These are phyloP conservation scores for Stropharia rugosoannulata DNA, from an alignment of 768 basidiomycete species.

Conservation along the genomic window DNA sequence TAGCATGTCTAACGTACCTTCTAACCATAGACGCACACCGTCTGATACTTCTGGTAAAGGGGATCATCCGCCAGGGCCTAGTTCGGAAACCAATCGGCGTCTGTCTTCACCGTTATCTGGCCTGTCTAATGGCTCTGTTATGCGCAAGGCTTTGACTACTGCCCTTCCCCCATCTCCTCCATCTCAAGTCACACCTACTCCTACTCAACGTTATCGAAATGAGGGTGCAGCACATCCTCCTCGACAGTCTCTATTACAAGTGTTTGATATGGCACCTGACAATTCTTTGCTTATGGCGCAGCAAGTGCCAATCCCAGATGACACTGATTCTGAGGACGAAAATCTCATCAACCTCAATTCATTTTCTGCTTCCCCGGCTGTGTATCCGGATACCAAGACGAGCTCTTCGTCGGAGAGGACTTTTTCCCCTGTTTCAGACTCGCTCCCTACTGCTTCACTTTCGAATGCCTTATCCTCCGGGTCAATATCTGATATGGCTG, in stretches of 20 bases:
- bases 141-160: conserved; percentile 39
- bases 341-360: conserved; percentile 64
- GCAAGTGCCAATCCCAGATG: conserved; percentile 72
- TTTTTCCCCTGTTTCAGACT: conserved; percentile 55
- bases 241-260: conserved; percentile 45
- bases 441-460: conserved; percentile 44
- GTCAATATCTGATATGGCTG: conserved; percentile 35
- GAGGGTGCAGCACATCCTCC: conserved; percentile 32
- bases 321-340: conserved; percentile 68
- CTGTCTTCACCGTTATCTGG: conserved; percentile 50
- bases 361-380: conserved; percentile 69
- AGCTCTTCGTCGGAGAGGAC: conserved; percentile 41
- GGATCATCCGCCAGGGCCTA: conserved; percentile 36
- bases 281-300: conserved; percentile 71
- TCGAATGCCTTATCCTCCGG: conserved; percentile 66
- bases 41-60: conserved; percentile 33
- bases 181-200: conserved; percentile 28
- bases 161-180: conserved; percentile 38
- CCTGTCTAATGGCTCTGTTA: conserved; percentile 29
- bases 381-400: conserved; percentile 32
- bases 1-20: conserved; percentile 29
- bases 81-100: conserved; percentile 38
- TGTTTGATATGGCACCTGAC: conserved; percentile 37
- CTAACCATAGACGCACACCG: conserved; percentile 38
- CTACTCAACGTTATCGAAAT: conserved; percentile 21